Conservation (phyloP, 1,139 yeast genomes). For the Pichia sp. region DNA sequence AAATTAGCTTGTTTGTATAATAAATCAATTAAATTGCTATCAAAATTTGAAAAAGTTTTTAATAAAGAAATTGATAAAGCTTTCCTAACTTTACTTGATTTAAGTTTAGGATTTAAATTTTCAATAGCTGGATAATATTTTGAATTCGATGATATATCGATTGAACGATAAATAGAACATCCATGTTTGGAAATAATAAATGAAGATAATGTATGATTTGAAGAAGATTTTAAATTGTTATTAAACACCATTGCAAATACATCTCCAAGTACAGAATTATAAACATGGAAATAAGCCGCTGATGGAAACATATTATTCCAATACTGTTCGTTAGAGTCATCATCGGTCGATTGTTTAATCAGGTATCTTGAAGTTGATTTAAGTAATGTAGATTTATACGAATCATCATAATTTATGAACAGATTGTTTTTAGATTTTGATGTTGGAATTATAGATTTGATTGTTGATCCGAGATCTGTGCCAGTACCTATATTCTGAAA, state of each 20-base stretch:
- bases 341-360: constrained; percentile 10
- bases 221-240: constrained; percentile 29
- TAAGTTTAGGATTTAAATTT: constrained; percentile 49
- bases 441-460: constrained; percentile 9
- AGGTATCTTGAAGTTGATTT: constrained; percentile 10
- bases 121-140: constrained; percentile 75
- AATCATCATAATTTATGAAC: constrained; percentile 4
- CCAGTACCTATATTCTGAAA: background rate
- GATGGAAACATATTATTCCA: constrained; percentile 42
- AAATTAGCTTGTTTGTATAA: constrained; percentile 25
- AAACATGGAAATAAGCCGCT: constrained; percentile 52
- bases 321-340: constrained; percentile 25
- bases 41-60: constrained; percentile 58
- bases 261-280: constrained; percentile 50
- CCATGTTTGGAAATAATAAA: constrained; percentile 69
- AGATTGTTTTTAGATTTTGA: constrained; percentile 13
- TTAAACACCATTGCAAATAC: constrained; percentile 49
- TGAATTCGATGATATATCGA: constrained; percentile 57
- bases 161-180: constrained; percentile 50
- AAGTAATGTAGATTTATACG: background rate
- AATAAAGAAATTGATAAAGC: constrained; percentile 72
- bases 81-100: constrained; percentile 56
- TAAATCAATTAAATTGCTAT: constrained; percentile 21
- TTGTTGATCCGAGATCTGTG: background rate
- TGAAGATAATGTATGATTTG: constrained; percentile 47